Conservation (phyloP, 1,284 basidiomycete genomes). For the Marasmius fiardii region DNA sequence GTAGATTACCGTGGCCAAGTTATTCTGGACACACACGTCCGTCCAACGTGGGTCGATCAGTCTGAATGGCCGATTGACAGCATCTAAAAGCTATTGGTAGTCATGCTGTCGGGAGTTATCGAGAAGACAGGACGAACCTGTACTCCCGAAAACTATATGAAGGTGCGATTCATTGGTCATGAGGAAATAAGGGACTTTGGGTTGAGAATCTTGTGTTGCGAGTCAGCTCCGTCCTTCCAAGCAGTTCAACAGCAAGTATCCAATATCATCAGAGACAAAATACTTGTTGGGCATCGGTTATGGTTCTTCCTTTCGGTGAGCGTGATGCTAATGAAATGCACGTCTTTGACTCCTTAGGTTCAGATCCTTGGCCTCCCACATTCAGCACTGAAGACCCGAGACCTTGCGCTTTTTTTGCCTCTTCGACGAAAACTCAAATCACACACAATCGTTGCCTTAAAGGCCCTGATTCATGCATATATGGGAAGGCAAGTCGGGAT, state of each 20-base stretch:
- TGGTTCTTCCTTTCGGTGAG: constrained; percentile 55
- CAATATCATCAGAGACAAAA: constrained; percentile 40
- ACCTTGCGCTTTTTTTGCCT: constrained; percentile 53
- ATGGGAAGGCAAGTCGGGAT: constrained; percentile 49
- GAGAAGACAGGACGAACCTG: constrained; percentile 46
- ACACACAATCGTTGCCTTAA: constrained; percentile 37
- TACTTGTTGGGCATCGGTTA: constrained; percentile 52
- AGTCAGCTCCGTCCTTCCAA: constrained; percentile 42
- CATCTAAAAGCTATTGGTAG: constrained; percentile 22
- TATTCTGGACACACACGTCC: constrained; percentile 50
- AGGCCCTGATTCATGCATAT: constrained; percentile 43
- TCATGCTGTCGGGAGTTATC: constrained; percentile 44
- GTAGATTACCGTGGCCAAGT: constrained; percentile 48
- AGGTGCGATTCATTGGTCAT: constrained; percentile 28
- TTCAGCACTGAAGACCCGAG: constrained; percentile 50
- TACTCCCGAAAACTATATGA: constrained; percentile 33
- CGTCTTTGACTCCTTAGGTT: neutral
- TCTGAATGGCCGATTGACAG: constrained; percentile 1
- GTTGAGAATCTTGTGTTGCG: neutral
- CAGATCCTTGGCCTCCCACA: constrained; percentile 53
- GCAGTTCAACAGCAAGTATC: constrained; percentile 45
- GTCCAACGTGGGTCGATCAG: constrained; percentile 44
- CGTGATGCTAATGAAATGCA: neutral
- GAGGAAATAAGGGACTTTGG: neutral
- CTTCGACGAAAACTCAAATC: constrained; percentile 45